phyloP scores from a whole-genome alignment of 345 rosid genomes.

The Acer saccharum region DNA sequence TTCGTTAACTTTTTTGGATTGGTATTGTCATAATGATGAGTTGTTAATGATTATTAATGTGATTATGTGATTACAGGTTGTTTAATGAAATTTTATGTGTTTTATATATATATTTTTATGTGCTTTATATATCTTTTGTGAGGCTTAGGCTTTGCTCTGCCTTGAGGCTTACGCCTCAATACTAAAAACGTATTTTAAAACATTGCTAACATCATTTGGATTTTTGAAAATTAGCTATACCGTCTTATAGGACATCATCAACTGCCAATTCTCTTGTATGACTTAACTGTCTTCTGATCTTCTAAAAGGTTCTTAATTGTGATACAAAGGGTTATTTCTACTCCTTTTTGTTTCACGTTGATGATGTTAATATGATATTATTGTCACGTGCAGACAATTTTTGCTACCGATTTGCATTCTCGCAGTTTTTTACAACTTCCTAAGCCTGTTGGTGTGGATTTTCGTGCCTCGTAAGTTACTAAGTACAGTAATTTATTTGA shows the following conservation, averaged over 20 bases:
- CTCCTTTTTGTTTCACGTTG: neutral
- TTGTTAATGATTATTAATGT: too few species aligned
- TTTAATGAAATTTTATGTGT: too few species aligned
- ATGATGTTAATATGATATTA: constrained; percentile 14
- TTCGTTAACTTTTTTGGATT: too few species aligned
- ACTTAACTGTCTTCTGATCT: neutral
- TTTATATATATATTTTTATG: too few species aligned
- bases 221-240: neutral
- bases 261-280: neutral
- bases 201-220: neutral
- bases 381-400: constrained; percentile 65
- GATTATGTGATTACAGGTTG: too few species aligned
- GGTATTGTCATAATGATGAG: too few species aligned
- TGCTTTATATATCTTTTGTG: too few species aligned
- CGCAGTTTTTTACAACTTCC: constrained; percentile 87
- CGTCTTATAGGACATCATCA: neutral
- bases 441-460: constrained; percentile 91
- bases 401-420: constrained; percentile 86
- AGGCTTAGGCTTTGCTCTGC: too few species aligned
- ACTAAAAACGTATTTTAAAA: too few species aligned
- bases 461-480: constrained; percentile 86
- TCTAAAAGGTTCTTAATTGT: neutral
- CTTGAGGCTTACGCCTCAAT: too few species aligned
- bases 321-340: neutral
- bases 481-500: neutral